A percentile compares a stretch with the other conserved stretches of the same genome.
Evolutionary conservation across 192 early-diverging fungal genomes (phyloP).

Genomic region (Podila verticillata): DNA sequence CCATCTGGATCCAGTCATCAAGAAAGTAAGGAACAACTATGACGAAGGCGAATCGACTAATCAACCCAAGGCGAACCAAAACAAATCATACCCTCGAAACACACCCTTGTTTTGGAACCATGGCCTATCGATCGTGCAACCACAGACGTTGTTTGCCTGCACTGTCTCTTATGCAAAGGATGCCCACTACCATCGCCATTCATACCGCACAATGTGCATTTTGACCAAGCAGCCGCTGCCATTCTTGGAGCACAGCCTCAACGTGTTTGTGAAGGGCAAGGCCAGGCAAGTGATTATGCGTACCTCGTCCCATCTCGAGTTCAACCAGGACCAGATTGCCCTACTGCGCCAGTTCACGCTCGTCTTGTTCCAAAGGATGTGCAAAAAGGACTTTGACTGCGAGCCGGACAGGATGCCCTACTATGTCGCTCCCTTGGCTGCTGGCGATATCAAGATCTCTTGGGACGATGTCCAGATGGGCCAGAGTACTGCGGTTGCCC

Average conservation of each 20-base stretch:
- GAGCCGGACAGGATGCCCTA: slow-evolving; percentile 58
- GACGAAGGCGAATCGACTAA: neutral
- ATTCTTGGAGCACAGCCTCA: slow-evolving; percentile 14
- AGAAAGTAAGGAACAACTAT: slow-evolving; percentile 23
- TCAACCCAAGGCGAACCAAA: slow-evolving; percentile 18
- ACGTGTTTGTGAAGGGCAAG: slow-evolving; percentile 45
- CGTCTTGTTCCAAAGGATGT: slow-evolving; percentile 55
- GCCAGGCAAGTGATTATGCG: slow-evolving; percentile 22
- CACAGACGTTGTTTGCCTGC: slow-evolving; percentile 29
- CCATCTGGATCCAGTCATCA: slow-evolving; percentile 67
- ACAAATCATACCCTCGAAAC: slow-evolving; percentile 19
- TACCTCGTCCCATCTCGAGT: slow-evolving; percentile 13
- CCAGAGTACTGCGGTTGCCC: slow-evolving; percentile 1
- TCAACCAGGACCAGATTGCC: slow-evolving; percentile 51
- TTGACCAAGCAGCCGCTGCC: slow-evolving; percentile 58
- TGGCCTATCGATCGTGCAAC: slow-evolving; percentile 1
- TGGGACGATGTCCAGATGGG: slow-evolving; percentile 58
- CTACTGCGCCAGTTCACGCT: slow-evolving; percentile 65
- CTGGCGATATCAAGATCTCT: slow-evolving; percentile 52
- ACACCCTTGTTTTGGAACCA: slow-evolving; percentile 54
- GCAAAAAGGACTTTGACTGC: slow-evolving; percentile 61
- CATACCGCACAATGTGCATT: slow-evolving; percentile 55
- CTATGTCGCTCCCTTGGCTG: slow-evolving; percentile 62
- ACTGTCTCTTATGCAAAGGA: slow-evolving; percentile 37
- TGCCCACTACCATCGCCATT: slow-evolving; percentile 15